phyloP scores from a whole-genome alignment of 345 rosid species.

The Brassica carinata region DNA sequence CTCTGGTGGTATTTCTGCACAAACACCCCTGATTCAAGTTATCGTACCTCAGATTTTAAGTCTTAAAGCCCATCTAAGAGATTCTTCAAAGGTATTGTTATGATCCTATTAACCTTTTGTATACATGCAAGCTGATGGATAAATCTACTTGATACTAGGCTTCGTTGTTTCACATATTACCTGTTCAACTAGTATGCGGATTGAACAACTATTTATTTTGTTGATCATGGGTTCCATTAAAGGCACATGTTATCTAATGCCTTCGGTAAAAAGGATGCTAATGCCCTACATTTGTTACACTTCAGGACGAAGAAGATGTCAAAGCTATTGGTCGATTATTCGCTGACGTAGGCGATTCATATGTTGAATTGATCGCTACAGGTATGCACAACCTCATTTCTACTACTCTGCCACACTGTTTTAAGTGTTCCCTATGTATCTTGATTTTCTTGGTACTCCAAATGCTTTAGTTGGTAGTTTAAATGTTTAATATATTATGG shows the following conservation, averaged over 20 bases:
- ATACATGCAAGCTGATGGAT: constrained; percentile 5
- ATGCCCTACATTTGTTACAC: constrained; percentile 17
- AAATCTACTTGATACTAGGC: constrained; percentile 15
- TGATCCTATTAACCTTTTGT: constrained; percentile 9
- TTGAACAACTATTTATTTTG: constrained; percentile 10
- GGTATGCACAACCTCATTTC: constrained; percentile 49
- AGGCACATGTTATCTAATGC: not conserved
- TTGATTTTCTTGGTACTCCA: constrained; percentile 25
- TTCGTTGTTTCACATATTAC: constrained; percentile 6
- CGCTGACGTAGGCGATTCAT: constrained; percentile 98
- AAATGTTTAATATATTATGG: constrained; percentile 13
- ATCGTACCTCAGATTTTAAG: constrained; percentile 92
- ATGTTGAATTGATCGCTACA: constrained; percentile 91
- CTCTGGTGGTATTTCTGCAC: constrained; percentile 81
- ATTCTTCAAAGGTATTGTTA: constrained; percentile 75
- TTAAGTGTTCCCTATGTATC: constrained; percentile 19
- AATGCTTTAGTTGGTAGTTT: constrained; percentile 8
- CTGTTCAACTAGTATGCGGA: constrained; percentile 26
- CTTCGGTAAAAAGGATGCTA: not conserved
- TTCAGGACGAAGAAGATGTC: constrained; percentile 98
- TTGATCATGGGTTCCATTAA: constrained; percentile 4
- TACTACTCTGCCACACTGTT: constrained; percentile 12
- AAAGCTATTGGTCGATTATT: constrained; percentile 97
- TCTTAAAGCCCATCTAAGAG: constrained; percentile 77
- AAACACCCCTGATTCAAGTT: constrained; percentile 89